Percentiles rank a stretch among this genome's conserved stretches.
Evolutionary conservation across 2,329 filamentous ascomycete genomes (phyloP).

Genomic region (Diaporthe humulicola): DNA sequence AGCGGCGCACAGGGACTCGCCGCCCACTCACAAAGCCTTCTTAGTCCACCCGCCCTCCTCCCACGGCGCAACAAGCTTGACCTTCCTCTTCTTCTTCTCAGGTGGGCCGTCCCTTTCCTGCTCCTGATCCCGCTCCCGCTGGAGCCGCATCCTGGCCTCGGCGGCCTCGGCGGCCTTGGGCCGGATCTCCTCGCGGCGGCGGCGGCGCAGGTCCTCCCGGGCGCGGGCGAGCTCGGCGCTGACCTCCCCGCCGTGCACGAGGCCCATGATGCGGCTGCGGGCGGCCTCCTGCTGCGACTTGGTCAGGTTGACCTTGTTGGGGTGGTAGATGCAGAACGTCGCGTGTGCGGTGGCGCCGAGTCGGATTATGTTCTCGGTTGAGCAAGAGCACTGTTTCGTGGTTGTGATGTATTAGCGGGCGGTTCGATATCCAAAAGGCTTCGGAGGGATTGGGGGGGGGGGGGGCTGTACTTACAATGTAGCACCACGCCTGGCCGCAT

Average conservation of each 20-base stretch:
- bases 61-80: constrained; percentile 37
- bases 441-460: neutral
- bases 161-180: constrained; percentile 35
- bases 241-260: constrained; percentile 38
- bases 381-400: constrained; percentile 28
- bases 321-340: constrained; percentile 39
- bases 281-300: constrained; percentile 32
- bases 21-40: constrained; percentile 5
- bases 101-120: neutral
- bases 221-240: constrained; percentile 37
- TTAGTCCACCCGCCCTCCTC: constrained; percentile 33
- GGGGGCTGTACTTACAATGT: constrained; percentile 20
- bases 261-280: constrained; percentile 36
- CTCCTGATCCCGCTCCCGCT: neutral
- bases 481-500: constrained; percentile 38
- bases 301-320: constrained; percentile 38
- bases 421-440: neutral
- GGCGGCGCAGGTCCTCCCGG: constrained; percentile 35
- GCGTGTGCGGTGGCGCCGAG: constrained; percentile 30
- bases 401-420: neutral
- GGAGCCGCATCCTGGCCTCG: constrained; percentile 26
- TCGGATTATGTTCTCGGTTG: constrained; percentile 37
- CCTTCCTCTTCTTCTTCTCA: constrained; percentile 30
- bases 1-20: too few species aligned
- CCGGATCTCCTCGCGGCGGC: constrained; percentile 37